Evolutionary conservation across 2,329 filamentous ascomycete genomes (phyloP).

Genomic region (Fonsecaea multimorphosa): DNA sequence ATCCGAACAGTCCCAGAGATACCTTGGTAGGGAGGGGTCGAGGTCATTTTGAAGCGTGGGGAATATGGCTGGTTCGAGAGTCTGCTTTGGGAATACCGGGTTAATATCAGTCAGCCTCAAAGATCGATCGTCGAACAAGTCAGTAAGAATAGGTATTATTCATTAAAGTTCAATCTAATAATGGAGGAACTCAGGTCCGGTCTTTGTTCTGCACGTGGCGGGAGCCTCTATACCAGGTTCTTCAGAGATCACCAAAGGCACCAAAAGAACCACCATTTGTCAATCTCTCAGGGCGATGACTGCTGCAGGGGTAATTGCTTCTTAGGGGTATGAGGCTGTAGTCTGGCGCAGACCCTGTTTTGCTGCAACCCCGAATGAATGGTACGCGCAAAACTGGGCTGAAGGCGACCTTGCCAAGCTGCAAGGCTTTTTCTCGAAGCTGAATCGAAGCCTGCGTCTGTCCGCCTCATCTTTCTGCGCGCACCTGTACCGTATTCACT

Average conservation of each 20-base stretch:
- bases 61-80: neutral
- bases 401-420: constrained; percentile 3
- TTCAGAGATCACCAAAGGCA: neutral
- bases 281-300: neutral
- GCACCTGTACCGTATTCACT: neutral
- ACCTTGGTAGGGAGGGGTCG: no score
- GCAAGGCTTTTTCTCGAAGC: neutral
- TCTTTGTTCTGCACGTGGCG: neutral
- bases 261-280: neutral
- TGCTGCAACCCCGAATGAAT: neutral
- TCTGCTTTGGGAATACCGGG: neutral
- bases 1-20: no score
- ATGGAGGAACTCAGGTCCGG: neutral
- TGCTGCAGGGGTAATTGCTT: constrained; percentile 2
- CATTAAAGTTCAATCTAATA: neutral
- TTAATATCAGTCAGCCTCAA: no score
- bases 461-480: neutral
- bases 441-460: neutral
- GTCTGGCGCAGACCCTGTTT: neutral
- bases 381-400: neutral
- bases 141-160: neutral
- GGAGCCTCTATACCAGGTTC: neutral
- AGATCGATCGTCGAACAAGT: no score
- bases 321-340: neutral
- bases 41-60: neutral